These are phyloP conservation scores for Xylaria curta DNA, from an alignment of 495 filamentous ascomycete genomes.

Conservation along the genomic window DNA sequence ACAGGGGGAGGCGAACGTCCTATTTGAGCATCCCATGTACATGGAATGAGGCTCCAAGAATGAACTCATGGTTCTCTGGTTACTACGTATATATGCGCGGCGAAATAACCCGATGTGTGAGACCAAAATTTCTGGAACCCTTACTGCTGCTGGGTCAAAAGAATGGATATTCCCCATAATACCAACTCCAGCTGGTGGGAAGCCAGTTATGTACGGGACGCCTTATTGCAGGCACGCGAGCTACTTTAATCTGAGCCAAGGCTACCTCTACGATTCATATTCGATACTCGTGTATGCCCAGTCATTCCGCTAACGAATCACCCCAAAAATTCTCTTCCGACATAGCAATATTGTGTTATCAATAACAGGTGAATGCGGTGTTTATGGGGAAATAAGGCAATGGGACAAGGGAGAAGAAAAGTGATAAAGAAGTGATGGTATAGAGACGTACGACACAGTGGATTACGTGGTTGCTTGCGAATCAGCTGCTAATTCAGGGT, in stretches of 20 bases:
- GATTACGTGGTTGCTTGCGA: neutral
- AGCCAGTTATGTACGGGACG: neutral
- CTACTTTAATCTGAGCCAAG: neutral
- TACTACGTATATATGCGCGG: neutral
- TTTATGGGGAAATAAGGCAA: neutral
- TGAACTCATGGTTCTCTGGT: neutral
- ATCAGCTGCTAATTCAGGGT: neutral
- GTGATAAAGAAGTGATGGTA: neutral
- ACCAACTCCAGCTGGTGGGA: neutral
- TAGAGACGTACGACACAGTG: neutral
- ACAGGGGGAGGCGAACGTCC: neutral
- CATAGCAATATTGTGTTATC: neutral
- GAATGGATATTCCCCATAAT: neutral
- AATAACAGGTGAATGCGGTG: neutral
- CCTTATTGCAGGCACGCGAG: neutral
- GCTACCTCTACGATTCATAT: neutral
- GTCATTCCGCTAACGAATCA: neutral
- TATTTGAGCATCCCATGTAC: neutral
- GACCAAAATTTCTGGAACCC: neutral
- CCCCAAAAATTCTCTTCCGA: neutral
- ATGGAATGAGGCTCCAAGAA: neutral
- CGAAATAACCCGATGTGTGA: neutral
- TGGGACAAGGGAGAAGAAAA: neutral
- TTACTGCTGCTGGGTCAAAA: neutral
- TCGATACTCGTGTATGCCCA: neutral